Percentiles rank a stretch among this genome's conserved stretches.
These are phyloP conservation scores for Xerocomellus chrysenteron DNA, from an alignment of 768 basidiomycete genomes.

Conservation along the genomic window DNA sequence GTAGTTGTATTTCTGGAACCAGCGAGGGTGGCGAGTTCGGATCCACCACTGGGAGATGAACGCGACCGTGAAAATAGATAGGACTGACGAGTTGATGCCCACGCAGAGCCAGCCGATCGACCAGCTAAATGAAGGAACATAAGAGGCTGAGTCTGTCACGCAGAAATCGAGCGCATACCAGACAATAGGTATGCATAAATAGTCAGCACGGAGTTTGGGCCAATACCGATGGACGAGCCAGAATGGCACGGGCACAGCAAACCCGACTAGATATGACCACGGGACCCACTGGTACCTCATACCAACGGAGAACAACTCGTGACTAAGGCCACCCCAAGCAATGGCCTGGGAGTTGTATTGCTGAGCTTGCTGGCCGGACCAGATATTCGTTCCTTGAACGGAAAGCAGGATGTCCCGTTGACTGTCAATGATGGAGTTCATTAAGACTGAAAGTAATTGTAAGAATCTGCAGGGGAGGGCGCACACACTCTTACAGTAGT, in stretches of 20 bases:
- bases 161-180: constrained; percentile 17
- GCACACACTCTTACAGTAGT: constrained; percentile 36
- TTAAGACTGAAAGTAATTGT: constrained; percentile 43
- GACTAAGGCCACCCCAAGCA: constrained; percentile 39
- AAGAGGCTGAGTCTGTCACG: background rate
- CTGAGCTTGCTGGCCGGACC: constrained; percentile 33
- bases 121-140: constrained; percentile 10
- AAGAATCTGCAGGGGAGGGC: background rate
- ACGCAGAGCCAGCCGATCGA: constrained; percentile 16
- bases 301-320: constrained; percentile 33
- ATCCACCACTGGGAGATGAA: constrained; percentile 40
- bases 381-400: constrained; percentile 49
- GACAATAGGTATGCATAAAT: constrained; percentile 31
- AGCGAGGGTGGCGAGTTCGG: constrained; percentile 35
- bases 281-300: constrained; percentile 41
- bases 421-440: constrained; percentile 56
- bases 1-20: constrained; percentile 41
- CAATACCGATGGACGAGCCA: constrained; percentile 38
- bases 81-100: constrained; percentile 30
- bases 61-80: constrained; percentile 22
- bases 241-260: constrained; percentile 40
- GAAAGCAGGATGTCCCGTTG: constrained; percentile 52
- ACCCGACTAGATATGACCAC: constrained; percentile 34
- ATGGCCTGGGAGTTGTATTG: constrained; percentile 35
- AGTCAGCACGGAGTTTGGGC: constrained; percentile 31